phyloP scores from a whole-genome alignment of 139 green algal species.

The Coccomyxa sp. region DNA sequence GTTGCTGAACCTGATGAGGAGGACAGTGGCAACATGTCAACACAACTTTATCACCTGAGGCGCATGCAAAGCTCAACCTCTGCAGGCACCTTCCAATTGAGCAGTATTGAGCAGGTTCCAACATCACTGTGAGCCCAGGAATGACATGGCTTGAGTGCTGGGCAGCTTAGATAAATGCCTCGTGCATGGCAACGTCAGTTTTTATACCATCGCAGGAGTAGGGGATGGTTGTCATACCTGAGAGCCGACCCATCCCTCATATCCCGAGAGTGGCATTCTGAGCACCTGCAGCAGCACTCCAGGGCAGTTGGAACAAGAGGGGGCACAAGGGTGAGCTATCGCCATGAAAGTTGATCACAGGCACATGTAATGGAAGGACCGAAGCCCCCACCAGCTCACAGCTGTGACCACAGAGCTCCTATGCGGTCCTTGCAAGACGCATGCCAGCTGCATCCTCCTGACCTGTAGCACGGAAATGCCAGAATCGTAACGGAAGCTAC shows the following conservation, averaged over 20 bases:
- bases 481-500: neutral
- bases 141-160: neutral
- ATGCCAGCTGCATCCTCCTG: constrained; percentile 44
- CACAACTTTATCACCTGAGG: neutral
- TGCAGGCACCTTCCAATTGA: neutral
- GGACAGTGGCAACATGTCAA: neutral
- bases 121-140: neutral
- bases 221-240: neutral
- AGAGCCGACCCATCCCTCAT: neutral
- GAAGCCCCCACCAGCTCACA: constrained; percentile 57
- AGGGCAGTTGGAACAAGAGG: neutral
- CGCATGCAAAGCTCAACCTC: neutral
- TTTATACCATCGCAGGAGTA: too few species aligned
- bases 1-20: too few species aligned
- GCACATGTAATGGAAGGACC: neutral
- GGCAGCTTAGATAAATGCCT: neutral
- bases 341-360: neutral
- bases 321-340: too few species aligned
- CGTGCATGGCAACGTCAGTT: too few species aligned
- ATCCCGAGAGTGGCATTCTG: neutral
- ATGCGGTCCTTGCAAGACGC: constrained; percentile 56
- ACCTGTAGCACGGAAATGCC: constrained; percentile 26
- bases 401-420: constrained; percentile 50
- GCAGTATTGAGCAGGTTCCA: neutral
- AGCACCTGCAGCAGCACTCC: constrained; percentile 7